Evolutionary conservation across 805 yeast species (phyloP), one percentile per base, ranked within the genome.

Genomic region (Cyberlindnera saturnus): DNA sequence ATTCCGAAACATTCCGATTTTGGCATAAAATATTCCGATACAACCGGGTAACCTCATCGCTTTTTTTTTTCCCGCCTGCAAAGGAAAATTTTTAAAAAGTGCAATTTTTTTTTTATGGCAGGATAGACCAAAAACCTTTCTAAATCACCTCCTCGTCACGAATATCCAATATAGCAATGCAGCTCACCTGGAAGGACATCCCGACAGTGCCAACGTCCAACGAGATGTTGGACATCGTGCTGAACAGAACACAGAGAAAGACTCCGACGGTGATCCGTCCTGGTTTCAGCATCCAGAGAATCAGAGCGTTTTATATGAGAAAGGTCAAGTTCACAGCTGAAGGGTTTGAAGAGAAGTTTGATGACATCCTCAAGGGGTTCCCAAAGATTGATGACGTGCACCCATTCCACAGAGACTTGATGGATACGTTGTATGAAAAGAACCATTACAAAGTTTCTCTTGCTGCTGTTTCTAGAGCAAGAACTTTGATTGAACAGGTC

Each of bases 221-320:
- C 65, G 98, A 93, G 69, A 74, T 90, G 75, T 74, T 93, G 79
- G 99, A 93, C 69, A 87, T 93, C 51, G 96, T 93, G 50, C 84
- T 93, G 53, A 93, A 93, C 75, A 78, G 97, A 63, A 93, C 99
- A 1, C 99, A 93, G 72, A 82, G 99, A 71, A 93, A 93, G 70
- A 93, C 99, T 6, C 99, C 99, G 46, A 93, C 99, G n/a, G 97
- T 93, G 44, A 86, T 93, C 55, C 82, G 99, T 65, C 86, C 96
- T 16, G 98, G 98, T 45, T 93, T 90, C 74, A 84, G 86, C 63
- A 91, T 93, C 64, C 84, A 93, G 58, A 88, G 99, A 75, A 93
- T 93, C 59, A 77, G 99, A 56, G 87, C 96, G 11, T 93, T 93
- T 61, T 93, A 93, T 69, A 91, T 93, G 97, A 82, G 99, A 73